phyloP scores from a whole-genome alignment of 768 basidiomycete genomes.

The Leccinum truebloodii region DNA sequence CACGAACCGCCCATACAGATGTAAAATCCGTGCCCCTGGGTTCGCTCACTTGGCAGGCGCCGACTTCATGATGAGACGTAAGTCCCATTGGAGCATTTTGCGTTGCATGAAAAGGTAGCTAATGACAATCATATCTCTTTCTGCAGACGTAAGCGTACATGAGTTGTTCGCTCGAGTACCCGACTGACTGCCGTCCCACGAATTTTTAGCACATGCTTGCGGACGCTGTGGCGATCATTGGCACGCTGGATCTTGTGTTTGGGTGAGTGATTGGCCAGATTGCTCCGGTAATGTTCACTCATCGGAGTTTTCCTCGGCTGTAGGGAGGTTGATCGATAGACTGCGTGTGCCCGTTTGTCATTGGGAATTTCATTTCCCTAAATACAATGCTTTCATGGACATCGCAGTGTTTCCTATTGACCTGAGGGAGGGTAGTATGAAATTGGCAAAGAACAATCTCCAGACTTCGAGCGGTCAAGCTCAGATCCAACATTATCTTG shows the following conservation, averaged over 20 bases:
- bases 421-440: not conserved
- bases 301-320: not conserved
- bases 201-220: conserved; percentile 80
- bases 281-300: not conserved
- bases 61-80: conserved; percentile 98
- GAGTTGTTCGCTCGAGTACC: not conserved
- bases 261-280: conserved; percentile 57
- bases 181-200: conserved; percentile 20
- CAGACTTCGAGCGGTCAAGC: not conserved
- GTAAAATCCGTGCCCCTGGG: conserved; percentile 95
- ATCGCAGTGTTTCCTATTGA: not conserved
- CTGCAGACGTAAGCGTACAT: conserved; percentile 38
- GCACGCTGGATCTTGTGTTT: conserved; percentile 98
- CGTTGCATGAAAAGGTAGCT: not conserved
- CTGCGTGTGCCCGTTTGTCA: not conserved
- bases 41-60: conserved; percentile 95
- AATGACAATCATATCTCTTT: conserved; percentile 14
- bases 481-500: not conserved
- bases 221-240: conserved; percentile 95
- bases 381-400: not conserved
- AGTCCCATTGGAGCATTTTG: conserved; percentile 31
- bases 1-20: conserved; percentile 93
- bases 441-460: not conserved
- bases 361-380: not conserved
- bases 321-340: conserved; percentile 37